phyloP scores from a whole-genome alignment of 352 stramenopile species.

The Globisporangium sylvaticum region DNA sequence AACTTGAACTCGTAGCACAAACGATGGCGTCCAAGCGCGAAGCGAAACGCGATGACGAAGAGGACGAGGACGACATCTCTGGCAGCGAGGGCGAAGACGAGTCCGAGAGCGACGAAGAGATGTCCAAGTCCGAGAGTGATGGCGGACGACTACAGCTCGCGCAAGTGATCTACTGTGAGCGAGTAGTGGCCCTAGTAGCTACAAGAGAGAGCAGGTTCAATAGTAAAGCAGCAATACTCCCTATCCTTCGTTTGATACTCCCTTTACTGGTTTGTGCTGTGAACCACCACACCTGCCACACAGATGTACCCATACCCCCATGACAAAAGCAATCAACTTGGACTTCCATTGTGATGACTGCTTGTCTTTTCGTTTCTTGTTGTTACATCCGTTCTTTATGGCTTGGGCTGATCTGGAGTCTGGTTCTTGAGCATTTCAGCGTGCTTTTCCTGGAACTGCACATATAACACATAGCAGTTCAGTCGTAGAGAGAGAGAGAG shows the following conservation, averaged over 20 bases:
- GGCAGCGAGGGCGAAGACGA: conserved; percentile 33
- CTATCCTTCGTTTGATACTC: neutral
- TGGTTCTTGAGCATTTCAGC: conserved; percentile 23
- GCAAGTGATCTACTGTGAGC: conserved; percentile 19
- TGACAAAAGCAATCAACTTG: neutral
- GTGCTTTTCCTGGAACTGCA: conserved; percentile 53
- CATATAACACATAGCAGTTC: neutral
- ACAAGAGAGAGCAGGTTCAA: neutral
- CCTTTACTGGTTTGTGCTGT: neutral
- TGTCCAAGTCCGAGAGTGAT: conserved; percentile 61
- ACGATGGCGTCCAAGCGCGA: conserved; percentile 44
- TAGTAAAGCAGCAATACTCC: neutral
- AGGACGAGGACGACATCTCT: conserved; percentile 54
- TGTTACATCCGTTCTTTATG: neutral
- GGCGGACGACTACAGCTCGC: conserved; percentile 31
- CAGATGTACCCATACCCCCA: neutral
- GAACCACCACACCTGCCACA: neutral
- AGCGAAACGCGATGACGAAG: conserved; percentile 39
- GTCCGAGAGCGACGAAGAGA: conserved; percentile 62
- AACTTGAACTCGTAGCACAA: no score
- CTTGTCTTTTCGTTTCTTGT: neutral
- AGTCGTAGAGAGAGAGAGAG: neutral
- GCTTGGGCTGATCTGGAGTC: conserved; percentile 4
- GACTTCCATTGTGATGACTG: neutral
- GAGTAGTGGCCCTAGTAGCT: no score